These are phyloP conservation scores for Exophiala bonariae DNA, from an alignment of 2,329 filamentous ascomycete species.

Conservation along the genomic window DNA sequence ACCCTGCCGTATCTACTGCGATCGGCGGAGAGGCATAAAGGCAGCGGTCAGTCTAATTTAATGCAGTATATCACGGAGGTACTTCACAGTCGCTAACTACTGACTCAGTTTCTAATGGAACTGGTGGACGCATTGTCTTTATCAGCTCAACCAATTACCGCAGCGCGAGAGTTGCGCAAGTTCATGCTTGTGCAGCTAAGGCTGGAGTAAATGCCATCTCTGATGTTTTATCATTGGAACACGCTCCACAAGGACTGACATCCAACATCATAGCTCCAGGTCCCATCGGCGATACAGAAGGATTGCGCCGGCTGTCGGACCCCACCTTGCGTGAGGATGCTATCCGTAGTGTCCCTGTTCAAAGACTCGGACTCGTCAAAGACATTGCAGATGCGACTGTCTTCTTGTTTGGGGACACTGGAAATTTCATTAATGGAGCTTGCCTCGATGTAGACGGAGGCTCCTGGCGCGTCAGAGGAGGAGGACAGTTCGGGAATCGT, in stretches of 20 bases:
- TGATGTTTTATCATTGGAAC: slow-evolving; percentile 77
- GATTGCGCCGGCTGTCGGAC: slow-evolving; percentile 63
- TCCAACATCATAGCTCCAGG: slow-evolving; percentile 88
- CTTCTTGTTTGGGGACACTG: slow-evolving; percentile 82
- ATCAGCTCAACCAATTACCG: slow-evolving; percentile 90
- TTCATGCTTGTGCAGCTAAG: slow-evolving; percentile 86
- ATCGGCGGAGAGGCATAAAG: slow-evolving; percentile 8
- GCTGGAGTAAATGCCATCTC: slow-evolving; percentile 84
- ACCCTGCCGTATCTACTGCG: slow-evolving; percentile 15
- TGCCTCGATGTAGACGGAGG: slow-evolving; percentile 63
- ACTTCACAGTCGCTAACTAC: too few relatives aligned
- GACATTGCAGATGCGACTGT: slow-evolving; percentile 92
- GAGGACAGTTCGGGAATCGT: neutral
- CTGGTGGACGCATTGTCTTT: slow-evolving; percentile 69
- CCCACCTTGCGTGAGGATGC: slow-evolving; percentile 51
- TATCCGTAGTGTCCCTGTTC: slow-evolving; percentile 63
- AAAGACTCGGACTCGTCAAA: slow-evolving; percentile 73
- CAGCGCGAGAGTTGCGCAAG: slow-evolving; percentile 78
- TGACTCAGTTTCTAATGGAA: too few relatives aligned
- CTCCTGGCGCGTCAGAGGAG: slow-evolving; percentile 10
- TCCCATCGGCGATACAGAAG: slow-evolving; percentile 80
- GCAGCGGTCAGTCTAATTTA: slow-evolving; percentile 4
- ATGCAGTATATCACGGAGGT: too few relatives aligned
- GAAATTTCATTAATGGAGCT: slow-evolving; percentile 82
- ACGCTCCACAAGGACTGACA: slow-evolving; percentile 80